These are phyloP conservation scores for Cucurbita maxima DNA, from an alignment of 306 rosid genomes.

Conservation along the genomic window DNA sequence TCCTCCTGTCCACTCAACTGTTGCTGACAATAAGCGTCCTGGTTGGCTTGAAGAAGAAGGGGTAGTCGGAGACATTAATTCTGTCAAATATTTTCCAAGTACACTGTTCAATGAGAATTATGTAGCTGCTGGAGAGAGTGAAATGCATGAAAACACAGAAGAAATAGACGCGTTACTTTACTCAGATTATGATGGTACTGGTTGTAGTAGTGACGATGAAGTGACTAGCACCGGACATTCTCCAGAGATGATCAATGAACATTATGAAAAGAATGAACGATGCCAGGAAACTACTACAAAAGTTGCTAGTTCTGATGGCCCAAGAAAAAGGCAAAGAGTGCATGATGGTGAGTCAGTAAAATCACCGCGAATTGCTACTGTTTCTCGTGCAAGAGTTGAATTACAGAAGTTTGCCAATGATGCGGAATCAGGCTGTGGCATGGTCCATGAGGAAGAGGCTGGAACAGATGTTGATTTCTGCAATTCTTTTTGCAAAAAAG, in stretches of 20 bases:
- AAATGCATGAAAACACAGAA: slow-evolving; percentile 79
- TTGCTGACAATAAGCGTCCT: slow-evolving; percentile 3
- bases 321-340: slow-evolving; percentile 51
- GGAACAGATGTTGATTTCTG: slow-evolving; percentile 12
- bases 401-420: slow-evolving; percentile 21
- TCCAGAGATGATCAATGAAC: slow-evolving; percentile 25
- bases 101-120: slow-evolving; percentile 31
- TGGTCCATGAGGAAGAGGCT: slow-evolving; percentile 15
- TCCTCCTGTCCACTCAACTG: slow-evolving; percentile 17
- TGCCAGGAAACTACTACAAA: slow-evolving; percentile 25
- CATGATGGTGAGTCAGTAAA: slow-evolving; percentile 25
- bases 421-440: slow-evolving; percentile 35
- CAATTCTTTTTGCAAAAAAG: slow-evolving; percentile 28
- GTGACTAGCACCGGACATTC: slow-evolving; percentile 59
- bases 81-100: slow-evolving; percentile 11
- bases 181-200: slow-evolving; percentile 39
- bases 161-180: slow-evolving; percentile 76
- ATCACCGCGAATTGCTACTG: slow-evolving; percentile 24
- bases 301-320: slow-evolving; percentile 29
- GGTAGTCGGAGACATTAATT: slow-evolving; percentile 13
- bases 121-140: slow-evolving; percentile 33
- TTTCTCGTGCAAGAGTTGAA: slow-evolving; percentile 24
- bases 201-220: slow-evolving; percentile 45
- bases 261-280: slow-evolving; percentile 20
- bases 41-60: slow-evolving; percentile 11